Percentiles rank a stretch among this genome's conserved stretches.
phyloP scores from a whole-genome alignment of 2,329 filamentous ascomycete genomes.

The Karstenula rhodostoma region DNA sequence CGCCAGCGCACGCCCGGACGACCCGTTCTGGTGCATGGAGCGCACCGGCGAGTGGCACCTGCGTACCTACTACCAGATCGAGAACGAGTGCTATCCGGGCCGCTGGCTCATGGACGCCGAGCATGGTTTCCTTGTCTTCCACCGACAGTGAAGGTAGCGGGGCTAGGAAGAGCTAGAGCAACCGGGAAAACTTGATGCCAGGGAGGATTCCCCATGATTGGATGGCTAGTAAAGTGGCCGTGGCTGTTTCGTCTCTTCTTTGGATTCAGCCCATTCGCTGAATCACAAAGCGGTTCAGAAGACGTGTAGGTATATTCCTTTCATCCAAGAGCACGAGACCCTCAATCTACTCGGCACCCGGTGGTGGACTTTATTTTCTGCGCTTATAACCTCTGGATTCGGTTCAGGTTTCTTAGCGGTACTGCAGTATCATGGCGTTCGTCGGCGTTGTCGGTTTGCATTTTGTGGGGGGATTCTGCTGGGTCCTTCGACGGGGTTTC shows the following conservation, averaged over 20 bases:
- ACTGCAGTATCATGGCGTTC: neutral
- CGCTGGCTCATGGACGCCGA: constrained; percentile 47
- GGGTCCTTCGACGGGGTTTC: neutral
- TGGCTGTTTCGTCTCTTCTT: neutral
- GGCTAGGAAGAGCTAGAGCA: neutral
- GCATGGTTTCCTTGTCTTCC: constrained; percentile 44
- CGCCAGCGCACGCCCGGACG: constrained; percentile 41
- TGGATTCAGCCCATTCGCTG: neutral
- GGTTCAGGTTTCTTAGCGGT: neutral
- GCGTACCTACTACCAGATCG: constrained; percentile 47
- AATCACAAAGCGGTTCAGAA: neutral
- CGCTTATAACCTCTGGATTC: neutral
- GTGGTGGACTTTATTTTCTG: neutral
- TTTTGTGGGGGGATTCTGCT: neutral
- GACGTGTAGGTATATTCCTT: no score
- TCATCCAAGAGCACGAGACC: neutral
- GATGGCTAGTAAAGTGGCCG: neutral
- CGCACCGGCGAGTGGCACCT: constrained; percentile 47
- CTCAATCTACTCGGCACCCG: neutral
- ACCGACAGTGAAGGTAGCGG: constrained; percentile 30
- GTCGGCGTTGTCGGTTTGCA: neutral
- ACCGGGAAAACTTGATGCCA: neutral
- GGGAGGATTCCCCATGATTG: neutral
- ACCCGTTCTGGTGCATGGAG: constrained; percentile 50
- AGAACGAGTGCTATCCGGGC: constrained; percentile 49